A percentile compares a stretch with the other conserved stretches of the same genome.
These are phyloP conservation scores for Coffea eugenioides DNA, from an alignment of 257 asterid species.

Conservation along the genomic window DNA sequence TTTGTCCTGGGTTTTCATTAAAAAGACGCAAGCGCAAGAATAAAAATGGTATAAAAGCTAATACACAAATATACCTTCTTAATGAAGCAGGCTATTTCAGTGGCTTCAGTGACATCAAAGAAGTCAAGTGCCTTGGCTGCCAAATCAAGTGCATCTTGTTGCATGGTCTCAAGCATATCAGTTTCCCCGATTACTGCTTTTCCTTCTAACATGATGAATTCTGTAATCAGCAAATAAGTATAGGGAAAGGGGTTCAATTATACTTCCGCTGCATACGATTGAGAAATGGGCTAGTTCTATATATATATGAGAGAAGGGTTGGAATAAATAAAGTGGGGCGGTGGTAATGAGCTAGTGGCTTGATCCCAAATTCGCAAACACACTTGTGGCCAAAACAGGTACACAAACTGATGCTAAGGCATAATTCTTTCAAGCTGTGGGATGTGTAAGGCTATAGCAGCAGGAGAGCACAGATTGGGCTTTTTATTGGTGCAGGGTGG, in stretches of 20 bases:
- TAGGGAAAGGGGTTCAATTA: no score
- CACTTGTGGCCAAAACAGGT: slow-evolving; percentile 44
- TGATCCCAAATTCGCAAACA: slow-evolving; percentile 36
- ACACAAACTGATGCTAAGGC: slow-evolving; percentile 24
- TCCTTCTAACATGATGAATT: slow-evolving; percentile 60
- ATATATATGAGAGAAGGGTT: no score
- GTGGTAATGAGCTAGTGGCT: slow-evolving; percentile 15
- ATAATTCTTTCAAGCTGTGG: slow-evolving; percentile 25
- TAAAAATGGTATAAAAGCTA: no score
- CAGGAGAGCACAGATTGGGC: background rate
- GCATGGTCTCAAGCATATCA: slow-evolving; percentile 70
- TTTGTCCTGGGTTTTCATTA: no score
- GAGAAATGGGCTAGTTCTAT: background rate
- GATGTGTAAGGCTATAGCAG: background rate
- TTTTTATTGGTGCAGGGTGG: background rate
- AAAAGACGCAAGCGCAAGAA: no score
- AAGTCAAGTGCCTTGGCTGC: slow-evolving; percentile 85
- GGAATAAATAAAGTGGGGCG: background rate
- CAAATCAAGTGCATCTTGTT: slow-evolving; percentile 69
- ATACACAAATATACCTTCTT: slow-evolving; percentile 47
- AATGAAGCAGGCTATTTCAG: slow-evolving; percentile 72
- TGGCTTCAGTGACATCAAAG: slow-evolving; percentile 84
- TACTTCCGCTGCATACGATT: background rate
- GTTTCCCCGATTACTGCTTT: slow-evolving; percentile 82
- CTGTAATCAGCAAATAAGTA: no score